Evolutionary conservation across 23 red algal species (phyloP).

Genomic region (Gracilaria caudata): DNA sequence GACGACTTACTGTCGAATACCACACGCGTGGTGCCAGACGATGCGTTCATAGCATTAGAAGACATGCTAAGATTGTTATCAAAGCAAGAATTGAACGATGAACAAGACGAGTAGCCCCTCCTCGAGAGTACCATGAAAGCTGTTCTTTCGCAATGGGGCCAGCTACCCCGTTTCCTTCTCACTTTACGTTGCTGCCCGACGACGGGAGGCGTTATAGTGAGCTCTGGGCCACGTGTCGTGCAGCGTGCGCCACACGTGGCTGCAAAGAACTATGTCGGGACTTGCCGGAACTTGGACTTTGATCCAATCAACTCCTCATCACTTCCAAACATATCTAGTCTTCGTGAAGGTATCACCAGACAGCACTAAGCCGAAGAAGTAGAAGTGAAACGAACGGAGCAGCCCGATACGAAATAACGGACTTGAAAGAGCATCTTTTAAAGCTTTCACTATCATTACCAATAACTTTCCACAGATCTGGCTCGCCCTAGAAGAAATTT

Average conservation of each 20-base stretch:
- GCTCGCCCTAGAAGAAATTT: no score
- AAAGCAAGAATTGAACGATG: neutral
- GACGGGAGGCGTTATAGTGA: no score
- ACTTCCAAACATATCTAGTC: neutral
- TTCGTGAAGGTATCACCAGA: neutral
- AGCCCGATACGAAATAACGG: neutral
- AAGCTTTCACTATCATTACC: neutral
- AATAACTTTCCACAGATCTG: neutral
- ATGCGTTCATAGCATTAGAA: neutral
- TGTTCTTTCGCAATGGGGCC: neutral
- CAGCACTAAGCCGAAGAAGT: no score
- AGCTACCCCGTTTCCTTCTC: neutral
- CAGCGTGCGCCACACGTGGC: no score
- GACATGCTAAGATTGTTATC: neutral
- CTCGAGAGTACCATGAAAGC: neutral
- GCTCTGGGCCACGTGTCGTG: no score
- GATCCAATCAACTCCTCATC: neutral
- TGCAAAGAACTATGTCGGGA: no score
- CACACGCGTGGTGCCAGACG: neutral
- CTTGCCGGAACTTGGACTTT: conserved; percentile 4
- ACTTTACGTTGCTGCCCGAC: no score
- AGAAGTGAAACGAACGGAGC: neutral
- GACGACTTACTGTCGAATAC: neutral
- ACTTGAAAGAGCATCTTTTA: neutral
- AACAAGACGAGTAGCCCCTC: neutral